A percentile compares a stretch with the other conserved stretches of the same genome.
These are phyloP conservation scores for Trichoderma koningii DNA, from an alignment of 2,329 filamentous ascomycete species.

Conservation along the genomic window DNA sequence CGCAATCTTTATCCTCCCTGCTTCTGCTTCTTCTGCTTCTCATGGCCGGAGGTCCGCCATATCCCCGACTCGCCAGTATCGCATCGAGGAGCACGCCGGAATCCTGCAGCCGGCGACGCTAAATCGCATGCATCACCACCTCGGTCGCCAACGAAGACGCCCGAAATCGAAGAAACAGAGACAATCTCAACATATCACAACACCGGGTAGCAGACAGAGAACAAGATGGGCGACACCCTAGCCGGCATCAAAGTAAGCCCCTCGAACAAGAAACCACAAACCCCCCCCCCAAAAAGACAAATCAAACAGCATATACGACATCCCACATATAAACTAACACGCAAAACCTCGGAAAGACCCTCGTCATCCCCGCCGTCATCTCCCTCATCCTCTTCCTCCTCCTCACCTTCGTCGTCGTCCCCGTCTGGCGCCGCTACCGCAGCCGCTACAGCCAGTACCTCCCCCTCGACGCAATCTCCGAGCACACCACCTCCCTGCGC, in stretches of 20 bases:
- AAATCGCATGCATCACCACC: background rate
- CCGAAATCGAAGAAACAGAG: no score
- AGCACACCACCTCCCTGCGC: slow-evolving; percentile 57
- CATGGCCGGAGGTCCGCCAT: slow-evolving; percentile 4
- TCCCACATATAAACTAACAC: background rate
- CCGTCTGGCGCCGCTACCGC: slow-evolving; percentile 69
- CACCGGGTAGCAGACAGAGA: background rate
- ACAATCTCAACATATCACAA: background rate
- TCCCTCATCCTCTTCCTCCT: slow-evolving; percentile 69
- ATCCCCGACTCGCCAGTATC: background rate
- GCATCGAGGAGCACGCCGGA: slow-evolving; percentile 3
- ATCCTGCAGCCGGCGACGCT: background rate
- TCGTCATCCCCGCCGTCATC: slow-evolving; percentile 70
- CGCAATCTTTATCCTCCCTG: background rate
- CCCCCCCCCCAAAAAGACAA: no score
- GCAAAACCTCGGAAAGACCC: slow-evolving; percentile 49
- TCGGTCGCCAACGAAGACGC: no score
- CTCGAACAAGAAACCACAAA: background rate
- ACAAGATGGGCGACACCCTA: slow-evolving; percentile 40
- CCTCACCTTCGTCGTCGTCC: slow-evolving; percentile 65
- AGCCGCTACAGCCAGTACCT: slow-evolving; percentile 74
- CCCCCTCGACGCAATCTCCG: slow-evolving; percentile 65
- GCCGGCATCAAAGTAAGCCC: slow-evolving; percentile 42
- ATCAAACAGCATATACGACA: background rate
- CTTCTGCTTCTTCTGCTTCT: background rate